Percentiles rank a stretch among this genome's conserved stretches.
Evolutionary conservation across 129 eudicot genomes (phyloP).

Genomic region (Calendula officinalis): DNA sequence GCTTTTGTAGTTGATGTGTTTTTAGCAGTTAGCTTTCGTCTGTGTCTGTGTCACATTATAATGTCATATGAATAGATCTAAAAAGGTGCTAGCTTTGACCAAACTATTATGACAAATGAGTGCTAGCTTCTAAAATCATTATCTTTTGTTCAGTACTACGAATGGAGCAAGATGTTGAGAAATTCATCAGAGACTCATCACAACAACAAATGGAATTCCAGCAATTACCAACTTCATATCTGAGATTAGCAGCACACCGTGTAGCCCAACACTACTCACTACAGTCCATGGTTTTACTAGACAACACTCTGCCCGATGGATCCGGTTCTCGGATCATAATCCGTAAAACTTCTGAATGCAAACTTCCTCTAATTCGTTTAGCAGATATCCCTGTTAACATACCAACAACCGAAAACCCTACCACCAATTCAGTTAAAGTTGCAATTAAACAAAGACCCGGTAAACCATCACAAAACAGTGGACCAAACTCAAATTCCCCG

Average conservation of each 20-base stretch:
- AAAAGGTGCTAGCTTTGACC: no score
- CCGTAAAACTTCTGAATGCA: conserved; percentile 68
- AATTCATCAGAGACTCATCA: conserved; percentile 77
- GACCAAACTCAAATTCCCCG: conserved; percentile 40
- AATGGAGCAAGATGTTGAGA: conserved; percentile 94
- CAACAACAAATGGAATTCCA: conserved; percentile 91
- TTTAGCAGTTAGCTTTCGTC: no score
- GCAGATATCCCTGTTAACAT: conserved; percentile 82
- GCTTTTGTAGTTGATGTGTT: no score
- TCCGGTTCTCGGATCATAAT: conserved; percentile 82
- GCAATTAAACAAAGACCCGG: conserved; percentile 96
- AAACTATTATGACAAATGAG: not conserved
- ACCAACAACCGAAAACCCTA: conserved; percentile 54
- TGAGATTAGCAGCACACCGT: conserved; percentile 95
- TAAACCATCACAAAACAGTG: conserved; percentile 40
- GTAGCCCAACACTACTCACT: conserved; percentile 95
- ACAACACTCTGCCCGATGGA: conserved; percentile 64
- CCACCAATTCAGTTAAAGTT: conserved; percentile 55
- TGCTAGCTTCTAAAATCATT: not conserved
- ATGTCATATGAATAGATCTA: no score
- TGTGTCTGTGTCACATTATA: no score
- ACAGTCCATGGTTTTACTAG: conserved; percentile 80
- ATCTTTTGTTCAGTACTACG: conserved; percentile 59
- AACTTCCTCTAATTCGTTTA: conserved; percentile 69
- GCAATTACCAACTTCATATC: conserved; percentile 94